These are phyloP conservation scores for Dissoconium aciculare DNA, from an alignment of 2,329 filamentous ascomycete genomes.

Conservation along the genomic window DNA sequence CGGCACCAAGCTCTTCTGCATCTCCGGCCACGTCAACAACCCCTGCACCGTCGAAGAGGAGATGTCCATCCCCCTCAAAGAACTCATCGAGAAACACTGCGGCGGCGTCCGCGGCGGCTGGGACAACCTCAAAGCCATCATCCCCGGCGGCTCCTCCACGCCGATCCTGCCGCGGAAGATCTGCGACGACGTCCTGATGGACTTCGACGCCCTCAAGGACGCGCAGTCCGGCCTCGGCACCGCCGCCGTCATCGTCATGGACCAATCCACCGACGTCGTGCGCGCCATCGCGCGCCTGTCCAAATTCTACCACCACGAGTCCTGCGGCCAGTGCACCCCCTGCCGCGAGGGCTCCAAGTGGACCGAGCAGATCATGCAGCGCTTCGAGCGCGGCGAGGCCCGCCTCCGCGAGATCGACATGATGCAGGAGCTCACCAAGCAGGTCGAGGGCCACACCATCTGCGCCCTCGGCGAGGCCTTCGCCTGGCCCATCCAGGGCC, in stretches of 20 bases:
- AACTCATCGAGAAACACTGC: constrained; percentile 96
- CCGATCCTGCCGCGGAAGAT: constrained; percentile 80
- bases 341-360: constrained; percentile 98
- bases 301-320: constrained; percentile 97
- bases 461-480: constrained; percentile 96
- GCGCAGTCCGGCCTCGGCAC: constrained; percentile 94
- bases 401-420: constrained; percentile 93
- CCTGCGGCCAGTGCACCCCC: constrained; percentile 96
- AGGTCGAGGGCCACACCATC: constrained; percentile 98
- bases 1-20: constrained; percentile 96
- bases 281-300: constrained; percentile 83
- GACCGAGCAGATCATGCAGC: constrained; percentile 97
- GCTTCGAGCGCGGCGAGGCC: constrained; percentile 83
- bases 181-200: constrained; percentile 95
- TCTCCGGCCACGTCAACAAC: constrained; percentile 98
- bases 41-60: constrained; percentile 96
- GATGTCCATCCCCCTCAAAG: constrained; percentile 92
- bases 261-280: constrained; percentile 93
- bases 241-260: constrained; percentile 96
- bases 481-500: constrained; percentile 93
- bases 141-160: constrained; percentile 91
- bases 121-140: constrained; percentile 93
- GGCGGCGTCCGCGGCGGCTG: constrained; percentile 91
- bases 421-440: constrained; percentile 97
- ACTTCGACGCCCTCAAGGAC: constrained; percentile 97